Percentiles rank a stretch among this genome's conserved stretches.
phyloP scores from a whole-genome alignment of 2,329 filamentous ascomycete genomes.

The Orbilia ellipsospora region DNA sequence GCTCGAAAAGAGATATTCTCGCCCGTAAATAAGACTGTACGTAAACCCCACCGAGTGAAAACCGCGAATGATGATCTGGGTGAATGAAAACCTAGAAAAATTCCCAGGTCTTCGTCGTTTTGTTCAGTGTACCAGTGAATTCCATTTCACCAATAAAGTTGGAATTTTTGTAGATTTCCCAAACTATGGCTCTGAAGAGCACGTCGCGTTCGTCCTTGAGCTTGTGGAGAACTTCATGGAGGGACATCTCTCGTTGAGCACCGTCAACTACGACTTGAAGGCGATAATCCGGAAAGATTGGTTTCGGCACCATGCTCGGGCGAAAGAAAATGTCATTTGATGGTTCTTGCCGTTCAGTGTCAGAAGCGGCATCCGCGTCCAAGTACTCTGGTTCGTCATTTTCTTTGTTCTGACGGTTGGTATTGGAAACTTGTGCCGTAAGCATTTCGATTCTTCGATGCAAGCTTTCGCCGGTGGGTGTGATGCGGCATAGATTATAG shows the following conservation, averaged over 20 bases:
- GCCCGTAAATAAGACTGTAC: conserved; percentile 30
- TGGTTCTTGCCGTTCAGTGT: neutral
- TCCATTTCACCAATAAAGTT: conserved; percentile 7
- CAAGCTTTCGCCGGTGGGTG: conserved; percentile 28
- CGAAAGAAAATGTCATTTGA: neutral
- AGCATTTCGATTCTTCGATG: neutral
- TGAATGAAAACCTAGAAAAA: conserved; percentile 30
- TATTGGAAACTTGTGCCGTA: neutral
- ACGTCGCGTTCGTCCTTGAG: conserved; percentile 45
- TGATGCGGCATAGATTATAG: conserved; percentile 37
- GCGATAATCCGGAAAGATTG: conserved; percentile 28
- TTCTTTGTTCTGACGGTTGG: conserved; percentile 14
- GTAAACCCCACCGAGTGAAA: conserved; percentile 9
- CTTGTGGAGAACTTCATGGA: conserved; percentile 32
- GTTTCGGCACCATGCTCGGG: neutral
- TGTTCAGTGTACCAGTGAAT: conserved; percentile 38
- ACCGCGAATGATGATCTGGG: neutral
- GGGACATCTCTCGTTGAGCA: conserved; percentile 25
- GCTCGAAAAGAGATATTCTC: conserved; percentile 21
- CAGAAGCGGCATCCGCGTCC: neutral
- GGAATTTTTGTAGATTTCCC: conserved; percentile 35
- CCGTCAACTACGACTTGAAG: conserved; percentile 17
- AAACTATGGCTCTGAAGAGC: conserved; percentile 45
- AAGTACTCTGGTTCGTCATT: neutral
- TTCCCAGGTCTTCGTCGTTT: conserved; percentile 32